These are phyloP conservation scores for Rubia tinctorum DNA, from an alignment of 305 asterid species.

Conservation along the genomic window DNA sequence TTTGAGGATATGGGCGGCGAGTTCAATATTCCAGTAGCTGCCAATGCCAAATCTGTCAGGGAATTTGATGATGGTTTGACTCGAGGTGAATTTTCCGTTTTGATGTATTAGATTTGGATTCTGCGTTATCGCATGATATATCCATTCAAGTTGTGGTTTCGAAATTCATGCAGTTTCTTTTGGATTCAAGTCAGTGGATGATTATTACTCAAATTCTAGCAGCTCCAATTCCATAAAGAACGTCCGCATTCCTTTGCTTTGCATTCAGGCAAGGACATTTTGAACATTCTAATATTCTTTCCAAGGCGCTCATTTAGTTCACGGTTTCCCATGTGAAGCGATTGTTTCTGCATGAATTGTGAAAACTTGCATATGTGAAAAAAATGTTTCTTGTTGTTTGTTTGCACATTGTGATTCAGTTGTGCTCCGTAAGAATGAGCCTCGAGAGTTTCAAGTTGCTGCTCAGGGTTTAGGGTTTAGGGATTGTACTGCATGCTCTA, in stretches of 20 bases:
- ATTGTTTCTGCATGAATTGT: neutral
- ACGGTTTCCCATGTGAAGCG: too few species aligned
- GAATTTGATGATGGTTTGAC: constrained; percentile 93
- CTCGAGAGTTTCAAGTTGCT: neutral
- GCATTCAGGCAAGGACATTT: constrained; percentile 75
- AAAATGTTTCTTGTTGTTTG: neutral
- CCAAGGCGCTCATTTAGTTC: neutral
- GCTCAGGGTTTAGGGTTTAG: too few species aligned
- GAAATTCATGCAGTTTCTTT: constrained; percentile 64
- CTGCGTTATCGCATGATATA: constrained; percentile 11
- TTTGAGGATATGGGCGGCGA: constrained; percentile 90
- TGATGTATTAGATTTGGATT: constrained; percentile 18
- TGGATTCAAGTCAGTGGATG: constrained; percentile 96
- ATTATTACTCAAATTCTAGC: constrained; percentile 90
- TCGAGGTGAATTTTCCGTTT: constrained; percentile 51
- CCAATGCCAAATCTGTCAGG: constrained; percentile 79
- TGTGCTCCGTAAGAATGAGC: neutral
- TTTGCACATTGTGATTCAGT: neutral
- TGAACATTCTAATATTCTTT: constrained; percentile 3
- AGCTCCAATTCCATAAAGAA: constrained; percentile 78
- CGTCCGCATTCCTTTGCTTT: constrained; percentile 72
- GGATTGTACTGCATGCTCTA: neutral
- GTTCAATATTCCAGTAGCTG: constrained; percentile 69
- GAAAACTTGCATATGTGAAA: neutral
- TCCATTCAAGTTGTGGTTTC: constrained; percentile 6